Evolutionary conservation across 2,329 filamentous ascomycete species (phyloP).

Genomic region (Cladophialophora chaetospira): DNA sequence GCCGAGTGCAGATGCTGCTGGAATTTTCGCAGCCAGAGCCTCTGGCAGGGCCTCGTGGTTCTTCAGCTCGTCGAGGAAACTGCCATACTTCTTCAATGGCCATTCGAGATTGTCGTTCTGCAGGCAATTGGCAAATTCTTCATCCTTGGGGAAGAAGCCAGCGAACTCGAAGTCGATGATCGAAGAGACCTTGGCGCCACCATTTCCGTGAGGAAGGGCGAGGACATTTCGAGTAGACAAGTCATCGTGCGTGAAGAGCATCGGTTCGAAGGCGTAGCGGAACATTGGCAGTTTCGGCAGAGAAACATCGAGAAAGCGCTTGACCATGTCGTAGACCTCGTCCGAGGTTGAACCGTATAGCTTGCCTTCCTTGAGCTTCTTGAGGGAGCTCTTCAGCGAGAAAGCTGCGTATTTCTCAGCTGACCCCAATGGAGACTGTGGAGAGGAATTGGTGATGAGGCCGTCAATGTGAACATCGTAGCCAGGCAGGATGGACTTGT

Average conservation of each 20-base stretch:
- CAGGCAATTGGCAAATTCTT: slow-evolving; percentile 34
- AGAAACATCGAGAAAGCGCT: slow-evolving; percentile 18
- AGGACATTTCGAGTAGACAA: slow-evolving; percentile 36
- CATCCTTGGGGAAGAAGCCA: slow-evolving; percentile 36
- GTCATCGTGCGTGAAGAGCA: slow-evolving; percentile 35
- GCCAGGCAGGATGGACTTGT: slow-evolving; percentile 22
- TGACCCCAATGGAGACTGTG: slow-evolving; percentile 11
- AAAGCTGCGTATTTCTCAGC: slow-evolving; percentile 16
- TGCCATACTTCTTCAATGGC: slow-evolving; percentile 17
- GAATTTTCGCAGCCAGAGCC: slow-evolving; percentile 1
- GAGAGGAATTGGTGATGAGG: slow-evolving; percentile 12
- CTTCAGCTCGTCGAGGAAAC: slow-evolving; percentile 20
- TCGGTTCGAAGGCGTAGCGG: slow-evolving; percentile 12
- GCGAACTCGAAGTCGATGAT: slow-evolving; percentile 40
- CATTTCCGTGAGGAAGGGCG: slow-evolving; percentile 28
- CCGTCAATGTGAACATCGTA: slow-evolving; percentile 24
- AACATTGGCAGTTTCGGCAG: slow-evolving; percentile 23
- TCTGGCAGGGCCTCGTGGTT: slow-evolving; percentile 18
- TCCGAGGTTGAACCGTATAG: slow-evolving; percentile 21
- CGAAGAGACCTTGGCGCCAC: slow-evolving; percentile 25
- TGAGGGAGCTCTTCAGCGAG: slow-evolving; percentile 11
- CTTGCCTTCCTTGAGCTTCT: slow-evolving; percentile 13
- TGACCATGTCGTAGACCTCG: slow-evolving; percentile 15
- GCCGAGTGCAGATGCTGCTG: background rate
- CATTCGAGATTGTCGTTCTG: slow-evolving; percentile 28